A percentile compares a stretch with the other conserved stretches of the same genome.
Evolutionary conservation across 305 asterid genomes (phyloP).

Genomic region (Rubia peregrina): DNA sequence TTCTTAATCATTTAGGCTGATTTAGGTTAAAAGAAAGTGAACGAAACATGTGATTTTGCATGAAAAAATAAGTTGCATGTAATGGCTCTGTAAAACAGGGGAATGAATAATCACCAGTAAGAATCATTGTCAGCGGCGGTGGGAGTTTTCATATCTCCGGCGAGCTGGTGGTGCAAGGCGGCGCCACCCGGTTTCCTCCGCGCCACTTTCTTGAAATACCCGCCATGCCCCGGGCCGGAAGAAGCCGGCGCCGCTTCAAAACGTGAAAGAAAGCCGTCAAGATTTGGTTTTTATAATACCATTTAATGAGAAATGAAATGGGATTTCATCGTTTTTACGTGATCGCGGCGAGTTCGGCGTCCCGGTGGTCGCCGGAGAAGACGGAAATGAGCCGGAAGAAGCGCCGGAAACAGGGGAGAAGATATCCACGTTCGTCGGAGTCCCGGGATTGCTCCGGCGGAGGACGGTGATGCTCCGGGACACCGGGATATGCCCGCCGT

Average conservation of each 20-base stretch:
- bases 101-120: slow-evolving; percentile 29
- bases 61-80: too few species aligned
- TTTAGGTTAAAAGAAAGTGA: too few species aligned
- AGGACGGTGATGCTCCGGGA: slow-evolving; percentile 48
- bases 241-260: slow-evolving; percentile 34
- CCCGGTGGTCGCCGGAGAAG: slow-evolving; percentile 40
- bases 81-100: background rate
- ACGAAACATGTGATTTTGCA: too few species aligned
- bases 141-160: slow-evolving; percentile 29
- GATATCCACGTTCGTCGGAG: slow-evolving; percentile 18
- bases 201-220: slow-evolving; percentile 36
- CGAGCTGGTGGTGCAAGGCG: slow-evolving; percentile 3
- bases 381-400: slow-evolving; percentile 4
- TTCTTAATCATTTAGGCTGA: too few species aligned
- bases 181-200: slow-evolving; percentile 36
- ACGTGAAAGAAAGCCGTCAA: background rate
- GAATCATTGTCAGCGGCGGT: slow-evolving; percentile 34
- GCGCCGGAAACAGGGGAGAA: slow-evolving; percentile 39
- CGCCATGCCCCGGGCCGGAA: slow-evolving; percentile 16
- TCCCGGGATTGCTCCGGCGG: slow-evolving; percentile 24
- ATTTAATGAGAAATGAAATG: background rate
- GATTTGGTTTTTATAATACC: background rate
- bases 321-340: slow-evolving; percentile 31
- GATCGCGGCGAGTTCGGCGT: slow-evolving; percentile 49
- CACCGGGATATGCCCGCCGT: slow-evolving; percentile 20